Percentiles rank a stretch among this genome's conserved stretches.
These are phyloP conservation scores for Metschnikowia drakensbergensis DNA, from an alignment of 805 yeast species.

Conservation along the genomic window DNA sequence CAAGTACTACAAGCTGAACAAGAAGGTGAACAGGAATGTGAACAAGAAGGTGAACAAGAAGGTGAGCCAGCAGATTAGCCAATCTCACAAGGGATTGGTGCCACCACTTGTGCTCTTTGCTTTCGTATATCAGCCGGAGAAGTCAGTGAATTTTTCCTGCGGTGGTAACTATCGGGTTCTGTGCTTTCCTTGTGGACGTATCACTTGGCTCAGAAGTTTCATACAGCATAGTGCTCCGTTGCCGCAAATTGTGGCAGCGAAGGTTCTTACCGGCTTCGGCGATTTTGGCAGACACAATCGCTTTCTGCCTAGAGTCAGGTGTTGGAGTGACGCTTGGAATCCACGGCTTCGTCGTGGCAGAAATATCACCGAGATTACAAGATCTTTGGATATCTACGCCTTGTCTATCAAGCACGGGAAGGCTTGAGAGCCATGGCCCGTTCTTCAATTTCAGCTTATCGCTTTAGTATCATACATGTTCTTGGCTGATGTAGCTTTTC, in stretches of 20 bases:
- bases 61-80: slow-evolving; percentile 37
- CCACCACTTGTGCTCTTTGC: slow-evolving; percentile 58
- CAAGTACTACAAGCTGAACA: slow-evolving; percentile 36
- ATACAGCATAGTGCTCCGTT: slow-evolving; percentile 59
- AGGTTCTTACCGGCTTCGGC: slow-evolving; percentile 33
- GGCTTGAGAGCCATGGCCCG: slow-evolving; percentile 20
- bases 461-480: not conserved
- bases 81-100: slow-evolving; percentile 48
- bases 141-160: slow-evolving; percentile 49
- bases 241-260: slow-evolving; percentile 40
- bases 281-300: slow-evolving; percentile 38
- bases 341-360: slow-evolving; percentile 68
- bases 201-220: slow-evolving; percentile 85
- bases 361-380: slow-evolving; percentile 77
- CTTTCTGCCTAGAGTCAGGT: slow-evolving; percentile 57
- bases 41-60: slow-evolving; percentile 18
- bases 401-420: slow-evolving; percentile 78
- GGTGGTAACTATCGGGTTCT: slow-evolving; percentile 65
- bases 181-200: slow-evolving; percentile 89
- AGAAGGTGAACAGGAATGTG: too few species aligned
- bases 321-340: slow-evolving; percentile 63
- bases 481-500: not conserved
- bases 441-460: not conserved
- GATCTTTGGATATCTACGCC: slow-evolving; percentile 80
- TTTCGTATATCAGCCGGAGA: slow-evolving; percentile 48